A percentile compares a stretch with the other conserved stretches of the same genome.
Evolutionary conservation across 106 monocot species (phyloP).

Genomic region (Dendrobium officinale): DNA sequence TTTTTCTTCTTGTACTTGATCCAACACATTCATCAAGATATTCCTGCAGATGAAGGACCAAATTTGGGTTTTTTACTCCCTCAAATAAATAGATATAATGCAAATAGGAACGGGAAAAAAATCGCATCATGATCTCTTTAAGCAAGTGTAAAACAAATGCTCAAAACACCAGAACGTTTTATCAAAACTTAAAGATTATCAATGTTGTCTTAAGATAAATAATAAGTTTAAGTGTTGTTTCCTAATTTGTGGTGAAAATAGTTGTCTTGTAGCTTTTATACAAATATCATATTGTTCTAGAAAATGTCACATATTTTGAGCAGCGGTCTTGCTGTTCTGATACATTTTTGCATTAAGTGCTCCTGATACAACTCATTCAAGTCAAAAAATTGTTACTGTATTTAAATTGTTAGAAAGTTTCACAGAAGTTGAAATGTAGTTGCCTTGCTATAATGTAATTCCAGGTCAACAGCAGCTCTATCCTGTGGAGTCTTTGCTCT

Average conservation of each 20-base stretch:
- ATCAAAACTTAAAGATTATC: not conserved
- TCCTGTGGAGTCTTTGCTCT: conserved; percentile 86
- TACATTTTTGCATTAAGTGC: too few species aligned
- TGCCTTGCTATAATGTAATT: conserved; percentile 91
- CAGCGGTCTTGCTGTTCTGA: too few species aligned
- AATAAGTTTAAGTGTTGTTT: not conserved
- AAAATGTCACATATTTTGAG: too few species aligned
- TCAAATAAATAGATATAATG: not conserved
- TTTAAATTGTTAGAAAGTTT: not conserved
- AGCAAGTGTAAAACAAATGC: not conserved
- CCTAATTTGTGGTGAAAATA: not conserved
- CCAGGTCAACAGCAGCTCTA: conserved; percentile 91
- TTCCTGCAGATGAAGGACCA: conserved; percentile 47
- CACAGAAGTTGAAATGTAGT: conserved; percentile 5
- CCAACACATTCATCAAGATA: conserved; percentile 85
- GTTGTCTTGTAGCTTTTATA: too few species aligned
- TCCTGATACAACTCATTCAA: too few species aligned
- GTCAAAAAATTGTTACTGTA: not conserved
- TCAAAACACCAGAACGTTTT: not conserved
- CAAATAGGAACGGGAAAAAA: not conserved
- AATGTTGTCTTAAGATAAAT: not conserved
- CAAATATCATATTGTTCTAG: too few species aligned
- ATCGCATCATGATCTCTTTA: too few species aligned
- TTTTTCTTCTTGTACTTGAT: conserved; percentile 57
- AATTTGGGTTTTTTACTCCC: not conserved